A percentile compares a stretch with the other conserved stretches of the same genome.
Conservation (phyloP, 2,329 filamentous ascomycete genomes). For the Aspergillus arachidicola region DNA sequence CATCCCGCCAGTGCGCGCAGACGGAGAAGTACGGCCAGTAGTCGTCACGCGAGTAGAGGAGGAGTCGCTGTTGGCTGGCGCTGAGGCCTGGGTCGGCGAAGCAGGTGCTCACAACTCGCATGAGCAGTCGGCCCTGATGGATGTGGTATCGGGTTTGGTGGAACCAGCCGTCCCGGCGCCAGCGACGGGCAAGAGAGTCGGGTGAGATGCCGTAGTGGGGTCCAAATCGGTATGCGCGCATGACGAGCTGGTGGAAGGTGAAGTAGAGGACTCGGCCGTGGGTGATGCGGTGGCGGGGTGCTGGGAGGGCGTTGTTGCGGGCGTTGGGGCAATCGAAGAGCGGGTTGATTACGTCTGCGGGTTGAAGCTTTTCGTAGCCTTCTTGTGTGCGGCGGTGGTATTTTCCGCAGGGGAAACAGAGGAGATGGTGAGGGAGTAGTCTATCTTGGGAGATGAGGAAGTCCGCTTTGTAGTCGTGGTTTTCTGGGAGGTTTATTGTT, state of each 20-base stretch:
- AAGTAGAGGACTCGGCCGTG: constrained; percentile 60
- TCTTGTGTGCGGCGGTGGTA: constrained; percentile 59
- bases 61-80: constrained; percentile 54
- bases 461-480: constrained; percentile 49
- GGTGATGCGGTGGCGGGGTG: constrained; percentile 57
- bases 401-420: constrained; percentile 60
- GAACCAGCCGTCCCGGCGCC: constrained; percentile 58
- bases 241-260: constrained; percentile 60
- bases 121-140: constrained; percentile 56
- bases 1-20: constrained; percentile 65
- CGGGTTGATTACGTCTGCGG: constrained; percentile 57
- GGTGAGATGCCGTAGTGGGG: constrained; percentile 51
- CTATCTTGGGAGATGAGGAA: constrained; percentile 57
- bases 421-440: constrained; percentile 57
- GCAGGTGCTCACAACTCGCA: constrained; percentile 59
- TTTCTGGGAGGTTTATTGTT: constrained; percentile 44
- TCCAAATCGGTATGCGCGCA: constrained; percentile 53
- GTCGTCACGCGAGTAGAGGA: constrained; percentile 62
- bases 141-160: constrained; percentile 59
- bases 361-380: constrained; percentile 57
- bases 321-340: constrained; percentile 59
- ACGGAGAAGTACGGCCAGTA: constrained; percentile 65
- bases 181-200: constrained; percentile 55
- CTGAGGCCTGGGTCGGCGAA: constrained; percentile 58
- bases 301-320: constrained; percentile 49